Percentiles rank a stretch among this genome's conserved stretches.
phyloP scores from a whole-genome alignment of 78 protist species.

The Cavenderia fasciculata region DNA sequence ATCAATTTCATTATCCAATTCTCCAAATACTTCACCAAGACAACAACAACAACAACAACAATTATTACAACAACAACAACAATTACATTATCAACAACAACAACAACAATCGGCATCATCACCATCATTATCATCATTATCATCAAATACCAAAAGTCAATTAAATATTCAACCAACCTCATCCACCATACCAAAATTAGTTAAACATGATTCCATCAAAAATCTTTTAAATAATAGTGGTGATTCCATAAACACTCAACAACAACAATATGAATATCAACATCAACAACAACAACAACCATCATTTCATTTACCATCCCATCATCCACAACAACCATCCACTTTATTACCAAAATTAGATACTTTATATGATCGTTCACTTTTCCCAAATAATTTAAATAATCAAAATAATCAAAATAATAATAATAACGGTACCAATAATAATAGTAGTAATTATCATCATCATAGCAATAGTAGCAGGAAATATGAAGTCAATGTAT shows the following conservation, averaged over 20 bases:
- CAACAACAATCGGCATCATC: slow-evolving; percentile 5
- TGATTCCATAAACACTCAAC: background rate
- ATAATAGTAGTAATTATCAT: background rate
- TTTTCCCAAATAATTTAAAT: background rate
- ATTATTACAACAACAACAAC: background rate
- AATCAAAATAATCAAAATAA: background rate
- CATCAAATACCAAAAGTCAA: background rate
- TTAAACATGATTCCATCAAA: background rate
- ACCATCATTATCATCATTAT: background rate
- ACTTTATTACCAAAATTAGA: background rate
- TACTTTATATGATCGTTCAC: background rate
- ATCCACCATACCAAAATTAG: background rate
- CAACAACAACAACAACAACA: too few relatives aligned
- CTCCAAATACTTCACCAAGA: slow-evolving; percentile 51
- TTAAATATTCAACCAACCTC: background rate
- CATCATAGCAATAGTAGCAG: too few relatives aligned
- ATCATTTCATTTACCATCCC: background rate
- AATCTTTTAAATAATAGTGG: slow-evolving; percentile 7
- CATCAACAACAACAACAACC: background rate
- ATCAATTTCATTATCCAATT: too few relatives aligned
- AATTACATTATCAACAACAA: background rate
- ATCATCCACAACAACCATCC: background rate
- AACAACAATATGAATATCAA: background rate
- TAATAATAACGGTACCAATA: background rate
- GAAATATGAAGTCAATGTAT: background rate